These are phyloP conservation scores for Euphorbia schlechtendalii DNA, from an alignment of 441 rosid genomes.

Conservation along the genomic window DNA sequence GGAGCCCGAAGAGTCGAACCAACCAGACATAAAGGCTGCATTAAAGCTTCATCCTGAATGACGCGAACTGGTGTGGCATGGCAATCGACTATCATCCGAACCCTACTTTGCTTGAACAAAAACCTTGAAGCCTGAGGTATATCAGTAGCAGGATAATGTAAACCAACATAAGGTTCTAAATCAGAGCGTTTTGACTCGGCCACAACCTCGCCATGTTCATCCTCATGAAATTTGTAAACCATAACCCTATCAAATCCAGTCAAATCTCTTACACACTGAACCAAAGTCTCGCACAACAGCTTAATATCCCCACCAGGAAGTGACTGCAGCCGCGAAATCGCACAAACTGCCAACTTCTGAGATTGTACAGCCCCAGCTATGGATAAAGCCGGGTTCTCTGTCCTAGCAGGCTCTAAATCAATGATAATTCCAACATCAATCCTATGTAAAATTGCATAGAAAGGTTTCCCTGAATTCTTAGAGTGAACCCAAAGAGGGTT, in stretches of 20 bases:
- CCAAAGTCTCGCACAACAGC: slow-evolving; percentile 84
- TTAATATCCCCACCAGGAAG: slow-evolving; percentile 91
- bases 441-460: slow-evolving; percentile 84
- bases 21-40: slow-evolving; percentile 85
- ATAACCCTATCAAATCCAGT: slow-evolving; percentile 91
- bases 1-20: slow-evolving; percentile 97
- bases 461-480: slow-evolving; percentile 70
- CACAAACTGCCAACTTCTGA: slow-evolving; percentile 85
- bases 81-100: slow-evolving; percentile 91
- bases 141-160: slow-evolving; percentile 95
- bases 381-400: slow-evolving; percentile 89
- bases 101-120: slow-evolving; percentile 89
- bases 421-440: slow-evolving; percentile 90
- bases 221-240: slow-evolving; percentile 97
- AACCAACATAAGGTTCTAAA: slow-evolving; percentile 82
- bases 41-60: slow-evolving; percentile 64
- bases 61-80: slow-evolving; percentile 50
- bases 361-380: slow-evolving; percentile 97
- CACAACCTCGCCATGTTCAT: slow-evolving; percentile 95
- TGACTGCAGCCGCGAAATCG: slow-evolving; percentile 75
- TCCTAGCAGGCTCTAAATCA: slow-evolving; percentile 94
- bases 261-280: slow-evolving; percentile 67
- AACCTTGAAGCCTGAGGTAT: slow-evolving; percentile 95
- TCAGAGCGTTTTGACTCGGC: slow-evolving; percentile 74
- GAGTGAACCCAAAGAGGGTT: slow-evolving; percentile 89